These are phyloP conservation scores for Linnemannia hyalina DNA, from an alignment of 192 early-diverging fungal genomes.

Conservation along the genomic window DNA sequence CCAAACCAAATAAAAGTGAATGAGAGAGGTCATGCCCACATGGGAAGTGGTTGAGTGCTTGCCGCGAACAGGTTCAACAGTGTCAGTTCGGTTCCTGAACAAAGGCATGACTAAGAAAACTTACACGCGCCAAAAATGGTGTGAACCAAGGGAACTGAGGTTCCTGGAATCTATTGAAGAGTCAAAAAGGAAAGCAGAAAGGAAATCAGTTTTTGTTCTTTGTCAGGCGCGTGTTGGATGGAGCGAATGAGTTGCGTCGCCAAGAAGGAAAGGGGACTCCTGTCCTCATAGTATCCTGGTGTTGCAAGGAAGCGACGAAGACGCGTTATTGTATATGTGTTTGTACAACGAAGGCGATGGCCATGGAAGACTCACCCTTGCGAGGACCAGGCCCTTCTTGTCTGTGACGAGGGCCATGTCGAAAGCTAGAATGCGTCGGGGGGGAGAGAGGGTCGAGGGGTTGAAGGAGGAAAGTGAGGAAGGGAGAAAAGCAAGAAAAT, in stretches of 20 bases:
- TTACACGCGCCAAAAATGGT: constrained; percentile 54
- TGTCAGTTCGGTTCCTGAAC: background rate
- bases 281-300: too few relatives aligned
- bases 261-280: background rate
- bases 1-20: background rate
- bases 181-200: background rate
- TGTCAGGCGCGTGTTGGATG: background rate
- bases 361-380: constrained; percentile 34
- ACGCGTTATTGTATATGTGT: background rate
- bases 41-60: background rate
- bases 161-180: constrained; percentile 43
- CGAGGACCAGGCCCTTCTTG: constrained; percentile 54
- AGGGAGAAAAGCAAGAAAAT: constrained; percentile 7
- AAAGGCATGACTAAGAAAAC: background rate
- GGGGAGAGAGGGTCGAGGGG: background rate
- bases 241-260: background rate
- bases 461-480: background rate
- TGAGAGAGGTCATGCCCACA: background rate
- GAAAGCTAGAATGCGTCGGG: constrained; percentile 1
- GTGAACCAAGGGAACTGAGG: constrained; percentile 34
- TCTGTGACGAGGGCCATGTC: constrained; percentile 40
- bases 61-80: background rate
- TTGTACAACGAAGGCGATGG: too few relatives aligned
- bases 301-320: background rate
- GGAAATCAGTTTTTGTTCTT: background rate